Evolutionary conservation across 441 rosid species (phyloP).

Genomic region (Erodium texanum): DNA sequence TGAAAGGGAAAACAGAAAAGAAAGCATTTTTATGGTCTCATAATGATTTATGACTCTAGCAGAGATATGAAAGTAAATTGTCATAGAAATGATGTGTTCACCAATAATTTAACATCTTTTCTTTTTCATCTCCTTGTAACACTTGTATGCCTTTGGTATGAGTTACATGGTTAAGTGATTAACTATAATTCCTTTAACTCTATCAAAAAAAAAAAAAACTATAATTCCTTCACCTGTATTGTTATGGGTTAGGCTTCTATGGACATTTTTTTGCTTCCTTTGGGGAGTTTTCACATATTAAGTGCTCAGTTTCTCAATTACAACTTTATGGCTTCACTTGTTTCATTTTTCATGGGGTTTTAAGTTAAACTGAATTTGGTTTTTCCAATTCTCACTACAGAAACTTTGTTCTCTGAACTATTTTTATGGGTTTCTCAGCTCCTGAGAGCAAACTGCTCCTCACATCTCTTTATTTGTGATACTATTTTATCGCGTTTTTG

Average conservation of each 20-base stretch:
- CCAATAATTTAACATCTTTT: not conserved
- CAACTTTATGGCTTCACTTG: not conserved
- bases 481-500: not conserved
- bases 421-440: not conserved
- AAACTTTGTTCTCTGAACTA: not conserved
- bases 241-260: conserved; percentile 1
- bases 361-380: not conserved
- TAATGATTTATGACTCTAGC: conserved; percentile 33
- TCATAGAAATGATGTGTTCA: conserved; percentile 21
- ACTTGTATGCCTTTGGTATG: not conserved
- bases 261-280: not conserved
- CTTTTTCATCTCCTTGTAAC: not conserved
- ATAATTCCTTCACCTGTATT: not conserved
- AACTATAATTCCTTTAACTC: not conserved
- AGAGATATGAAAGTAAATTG: not conserved
- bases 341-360: not conserved
- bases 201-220: no score
- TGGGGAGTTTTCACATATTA: not conserved
- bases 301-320: not conserved
- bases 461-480: not conserved
- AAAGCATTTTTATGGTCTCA: conserved; percentile 13
- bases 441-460: not conserved
- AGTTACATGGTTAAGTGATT: not conserved
- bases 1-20: conserved; percentile 30
- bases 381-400: not conserved